phyloP scores from a whole-genome alignment of 2,329 filamentous ascomycete species.

The Sphaceloma murrayae region DNA sequence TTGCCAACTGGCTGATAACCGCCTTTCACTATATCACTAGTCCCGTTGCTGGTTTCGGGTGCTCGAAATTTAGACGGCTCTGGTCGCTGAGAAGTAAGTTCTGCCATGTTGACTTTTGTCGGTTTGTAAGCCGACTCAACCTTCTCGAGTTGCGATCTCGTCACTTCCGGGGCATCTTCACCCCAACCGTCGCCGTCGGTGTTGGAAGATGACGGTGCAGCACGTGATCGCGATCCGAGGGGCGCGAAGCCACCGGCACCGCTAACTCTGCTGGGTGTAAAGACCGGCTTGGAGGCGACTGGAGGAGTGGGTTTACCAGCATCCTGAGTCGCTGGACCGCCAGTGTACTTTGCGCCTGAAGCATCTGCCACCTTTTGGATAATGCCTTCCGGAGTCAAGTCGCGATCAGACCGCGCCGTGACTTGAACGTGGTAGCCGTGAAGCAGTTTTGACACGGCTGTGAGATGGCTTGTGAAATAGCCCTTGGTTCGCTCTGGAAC shows the following conservation, averaged over 20 bases:
- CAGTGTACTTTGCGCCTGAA: slow-evolving; percentile 88
- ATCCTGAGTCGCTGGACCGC: slow-evolving; percentile 45
- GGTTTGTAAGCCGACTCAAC: slow-evolving; percentile 89
- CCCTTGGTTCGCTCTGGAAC: slow-evolving; percentile 98
- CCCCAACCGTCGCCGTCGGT: slow-evolving; percentile 90
- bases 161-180: slow-evolving; percentile 81
- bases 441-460: slow-evolving; percentile 80
- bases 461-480: slow-evolving; percentile 92
- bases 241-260: slow-evolving; percentile 53
- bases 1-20: slow-evolving; percentile 91
- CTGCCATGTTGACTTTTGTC: slow-evolving; percentile 87
- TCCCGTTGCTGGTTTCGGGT: slow-evolving; percentile 35
- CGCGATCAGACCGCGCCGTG: slow-evolving; percentile 81
- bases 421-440: slow-evolving; percentile 98
- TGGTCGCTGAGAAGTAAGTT: slow-evolving; percentile 64
- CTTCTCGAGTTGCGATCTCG: slow-evolving; percentile 79
- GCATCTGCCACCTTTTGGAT: slow-evolving; percentile 90
- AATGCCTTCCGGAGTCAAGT: slow-evolving; percentile 78
- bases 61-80: slow-evolving; percentile 54
- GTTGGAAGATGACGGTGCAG: slow-evolving; percentile 42
- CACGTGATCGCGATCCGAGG: slow-evolving; percentile 54
- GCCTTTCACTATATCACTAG: slow-evolving; percentile 64
- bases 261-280: slow-evolving; percentile 64
- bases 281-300: slow-evolving; percentile 79
- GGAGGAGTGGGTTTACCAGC: slow-evolving; percentile 45